These are phyloP conservation scores for Gossypium schwendimanii DNA, from an alignment of 441 rosid species.

Conservation along the genomic window DNA sequence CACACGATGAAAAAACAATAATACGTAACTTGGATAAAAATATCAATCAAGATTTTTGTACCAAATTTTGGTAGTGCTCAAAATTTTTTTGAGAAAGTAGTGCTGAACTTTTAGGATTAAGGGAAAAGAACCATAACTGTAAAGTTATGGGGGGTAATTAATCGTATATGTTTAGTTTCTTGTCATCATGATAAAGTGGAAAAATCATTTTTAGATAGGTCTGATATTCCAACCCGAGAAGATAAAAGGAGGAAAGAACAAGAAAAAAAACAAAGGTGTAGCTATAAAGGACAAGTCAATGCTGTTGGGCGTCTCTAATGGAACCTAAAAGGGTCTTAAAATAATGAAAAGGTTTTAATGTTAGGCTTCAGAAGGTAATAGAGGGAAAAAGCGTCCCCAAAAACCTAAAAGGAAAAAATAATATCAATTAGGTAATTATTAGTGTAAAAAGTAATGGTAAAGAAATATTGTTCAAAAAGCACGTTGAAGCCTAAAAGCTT, in stretches of 20 bases:
- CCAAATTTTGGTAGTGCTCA: too few species aligned
- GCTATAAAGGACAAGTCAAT: neutral
- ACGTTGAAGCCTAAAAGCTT: neutral
- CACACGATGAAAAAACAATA: neutral
- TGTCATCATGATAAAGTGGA: neutral
- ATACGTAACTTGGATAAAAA: neutral
- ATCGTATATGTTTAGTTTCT: neutral
- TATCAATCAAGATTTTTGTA: too few species aligned
- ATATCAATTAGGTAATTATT: neutral
- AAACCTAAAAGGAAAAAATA: slow-evolving; percentile 20
- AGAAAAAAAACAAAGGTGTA: neutral
- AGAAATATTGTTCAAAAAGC: neutral
- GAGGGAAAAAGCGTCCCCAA: slow-evolving; percentile 44
- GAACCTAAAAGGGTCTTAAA: neutral
- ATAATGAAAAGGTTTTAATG: neutral
- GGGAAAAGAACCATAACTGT: neutral
- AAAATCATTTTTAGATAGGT: neutral
- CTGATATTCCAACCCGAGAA: neutral
- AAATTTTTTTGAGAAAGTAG: too few species aligned
- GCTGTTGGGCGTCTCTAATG: neutral
- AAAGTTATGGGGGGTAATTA: neutral
- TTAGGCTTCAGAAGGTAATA: neutral
- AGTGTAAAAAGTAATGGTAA: neutral
- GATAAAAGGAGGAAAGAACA: neutral
- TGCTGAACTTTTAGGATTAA: neutral